Evolutionary conservation across 225 moss, liverwort and hornwort species (phyloP).

Genomic region (Pseudisothecium myosuroides): DNA sequence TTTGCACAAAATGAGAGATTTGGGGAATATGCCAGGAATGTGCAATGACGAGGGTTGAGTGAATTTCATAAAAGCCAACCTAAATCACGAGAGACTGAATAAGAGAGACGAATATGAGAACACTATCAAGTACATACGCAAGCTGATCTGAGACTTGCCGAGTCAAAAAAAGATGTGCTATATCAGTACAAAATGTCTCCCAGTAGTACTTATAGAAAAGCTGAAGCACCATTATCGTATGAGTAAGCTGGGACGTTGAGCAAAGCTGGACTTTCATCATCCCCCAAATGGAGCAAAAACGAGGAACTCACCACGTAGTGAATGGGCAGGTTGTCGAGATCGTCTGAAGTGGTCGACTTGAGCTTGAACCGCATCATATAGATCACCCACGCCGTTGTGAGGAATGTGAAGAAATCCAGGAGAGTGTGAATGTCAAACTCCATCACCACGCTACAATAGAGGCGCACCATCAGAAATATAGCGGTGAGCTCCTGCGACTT

Average conservation of each 20-base stretch:
- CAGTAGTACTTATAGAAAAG: not conserved
- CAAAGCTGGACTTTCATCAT: not conserved
- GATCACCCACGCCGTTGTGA: constrained; percentile 82
- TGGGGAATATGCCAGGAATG: not conserved
- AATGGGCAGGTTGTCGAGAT: constrained; percentile 81
- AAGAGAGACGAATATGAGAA: not conserved
- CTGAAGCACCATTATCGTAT: not conserved
- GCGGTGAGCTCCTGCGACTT: constrained; percentile 97
- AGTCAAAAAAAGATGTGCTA: not conserved
- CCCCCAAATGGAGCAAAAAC: not conserved
- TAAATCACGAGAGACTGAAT: not conserved
- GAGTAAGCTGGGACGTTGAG: not conserved
- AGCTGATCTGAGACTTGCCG: not conserved
- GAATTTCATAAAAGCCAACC: not conserved
- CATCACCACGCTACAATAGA: constrained; percentile 98
- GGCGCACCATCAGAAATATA: constrained; percentile 83
- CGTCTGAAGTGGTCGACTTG: constrained; percentile 71
- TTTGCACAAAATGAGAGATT: not conserved
- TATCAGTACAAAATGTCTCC: not conserved
- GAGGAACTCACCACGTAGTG: constrained; percentile 59
- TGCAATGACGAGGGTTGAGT: not conserved
- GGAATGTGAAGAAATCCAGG: constrained; percentile 64
- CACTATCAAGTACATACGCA: not conserved
- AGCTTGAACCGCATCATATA: constrained; percentile 89
- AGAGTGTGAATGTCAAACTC: constrained; percentile 90